Percentiles rank a stretch among this genome's conserved stretches.
Conservation (phyloP, 345 rosid species). For the Rubroshorea leprosula region DNA sequence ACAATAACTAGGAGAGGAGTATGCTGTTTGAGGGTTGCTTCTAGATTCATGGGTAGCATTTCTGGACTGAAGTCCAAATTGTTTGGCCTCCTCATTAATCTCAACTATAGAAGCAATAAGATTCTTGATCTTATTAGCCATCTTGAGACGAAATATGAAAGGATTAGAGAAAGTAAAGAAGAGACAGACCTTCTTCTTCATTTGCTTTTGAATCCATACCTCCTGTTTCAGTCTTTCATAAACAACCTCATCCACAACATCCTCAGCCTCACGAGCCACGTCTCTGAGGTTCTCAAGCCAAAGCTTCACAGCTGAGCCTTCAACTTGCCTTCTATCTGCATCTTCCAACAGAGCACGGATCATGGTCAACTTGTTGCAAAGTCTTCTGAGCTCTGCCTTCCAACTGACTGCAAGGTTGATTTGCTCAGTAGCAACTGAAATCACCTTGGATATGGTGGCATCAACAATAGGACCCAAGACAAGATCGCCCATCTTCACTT, state of each 20-base stretch:
- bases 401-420: not conserved
- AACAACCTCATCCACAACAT: slow-evolving; percentile 9
- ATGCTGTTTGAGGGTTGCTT: not conserved
- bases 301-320: too few species aligned
- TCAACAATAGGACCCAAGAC: too few species aligned
- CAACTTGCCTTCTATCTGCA: too few species aligned
- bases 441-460: too few species aligned
- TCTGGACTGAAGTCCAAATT: not conserved
- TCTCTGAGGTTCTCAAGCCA: too few species aligned
- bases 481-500: too few species aligned
- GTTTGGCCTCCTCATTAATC: not conserved
- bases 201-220: not conserved
- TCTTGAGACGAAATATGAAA: not conserved
- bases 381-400: not conserved
- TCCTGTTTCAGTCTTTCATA: not conserved
- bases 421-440: not conserved
- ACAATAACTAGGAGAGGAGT: not conserved
- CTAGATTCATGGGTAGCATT: not conserved
- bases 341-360: slow-evolving; percentile 18
- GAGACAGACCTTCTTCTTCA: slow-evolving; percentile 3
- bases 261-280: too few species aligned
- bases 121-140: slow-evolving; percentile 3
- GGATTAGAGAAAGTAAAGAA: slow-evolving; percentile 3
- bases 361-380: not conserved
- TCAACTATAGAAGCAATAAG: not conserved